Evolutionary conservation across 805 yeast genomes (phyloP).

Genomic region (Yarrowia divulgata): DNA sequence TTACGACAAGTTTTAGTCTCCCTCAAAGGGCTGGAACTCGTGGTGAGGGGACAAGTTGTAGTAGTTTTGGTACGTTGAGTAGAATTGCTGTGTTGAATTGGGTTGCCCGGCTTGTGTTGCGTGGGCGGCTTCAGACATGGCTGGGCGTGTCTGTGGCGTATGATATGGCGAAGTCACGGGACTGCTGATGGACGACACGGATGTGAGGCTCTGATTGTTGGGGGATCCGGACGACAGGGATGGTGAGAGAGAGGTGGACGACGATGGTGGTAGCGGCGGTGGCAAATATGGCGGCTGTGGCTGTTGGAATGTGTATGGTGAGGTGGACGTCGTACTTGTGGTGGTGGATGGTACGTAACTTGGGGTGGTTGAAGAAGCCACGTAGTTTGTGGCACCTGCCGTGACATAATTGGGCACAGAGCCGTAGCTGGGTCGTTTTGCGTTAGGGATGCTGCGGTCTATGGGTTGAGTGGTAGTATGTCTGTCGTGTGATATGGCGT

Average conservation of each 20-base stretch:
- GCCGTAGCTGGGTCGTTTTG: conserved; percentile 20
- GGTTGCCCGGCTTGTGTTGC: not conserved
- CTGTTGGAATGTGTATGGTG: conserved; percentile 17
- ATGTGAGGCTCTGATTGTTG: conserved; percentile 8
- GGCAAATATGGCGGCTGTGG: conserved; percentile 14
- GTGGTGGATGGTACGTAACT: not conserved
- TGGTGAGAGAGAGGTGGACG: not conserved
- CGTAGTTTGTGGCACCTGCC: not conserved
- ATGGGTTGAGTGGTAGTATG: no score
- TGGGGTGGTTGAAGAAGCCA: not conserved
- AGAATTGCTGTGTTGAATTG: not conserved
- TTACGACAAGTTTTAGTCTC: no score
- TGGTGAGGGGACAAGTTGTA: conserved; percentile 26
- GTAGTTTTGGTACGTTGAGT: conserved; percentile 29
- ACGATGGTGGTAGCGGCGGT: conserved; percentile 4
- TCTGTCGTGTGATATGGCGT: not conserved
- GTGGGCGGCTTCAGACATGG: not conserved
- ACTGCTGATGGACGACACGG: conserved; percentile 20
- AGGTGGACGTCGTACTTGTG: not conserved
- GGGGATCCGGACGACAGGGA: conserved; percentile 11
- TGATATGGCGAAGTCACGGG: conserved; percentile 19
- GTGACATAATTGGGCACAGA: not conserved
- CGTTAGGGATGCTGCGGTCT: not conserved
- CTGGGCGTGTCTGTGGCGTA: conserved; percentile 2
- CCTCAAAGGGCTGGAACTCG: conserved; percentile 31